Evolutionary conservation across 306 rosid genomes (phyloP).

Genomic region (Gastrolobium villosum): DNA sequence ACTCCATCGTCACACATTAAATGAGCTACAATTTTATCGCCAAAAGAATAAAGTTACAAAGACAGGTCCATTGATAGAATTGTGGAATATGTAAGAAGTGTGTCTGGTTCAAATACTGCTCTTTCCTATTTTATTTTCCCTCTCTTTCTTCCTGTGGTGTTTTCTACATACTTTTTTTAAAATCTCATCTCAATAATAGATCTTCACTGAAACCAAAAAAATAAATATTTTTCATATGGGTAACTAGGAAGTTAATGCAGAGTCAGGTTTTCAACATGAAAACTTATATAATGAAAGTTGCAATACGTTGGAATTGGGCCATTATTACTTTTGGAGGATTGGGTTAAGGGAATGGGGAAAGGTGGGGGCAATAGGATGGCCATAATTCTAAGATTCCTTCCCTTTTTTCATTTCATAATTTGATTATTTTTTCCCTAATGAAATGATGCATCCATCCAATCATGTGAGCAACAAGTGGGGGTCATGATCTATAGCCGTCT

Average conservation of each 20-base stretch:
- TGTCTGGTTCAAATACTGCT: no score
- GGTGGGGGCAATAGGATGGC: not conserved
- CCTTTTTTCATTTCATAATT: slow-evolving; percentile 8
- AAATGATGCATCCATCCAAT: slow-evolving; percentile 41
- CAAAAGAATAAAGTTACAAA: not conserved
- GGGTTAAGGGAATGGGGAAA: not conserved
- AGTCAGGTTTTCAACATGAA: not conserved
- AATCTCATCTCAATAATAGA: no score
- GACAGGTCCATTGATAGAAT: no score
- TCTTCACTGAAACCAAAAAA: no score
- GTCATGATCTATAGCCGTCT: slow-evolving; percentile 27
- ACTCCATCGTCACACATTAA: not conserved
- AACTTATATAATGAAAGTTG: not conserved
- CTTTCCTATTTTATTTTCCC: not conserved
- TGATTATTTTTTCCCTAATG: not conserved
- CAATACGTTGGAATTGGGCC: not conserved
- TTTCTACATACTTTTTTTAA: no score
- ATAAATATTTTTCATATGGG: not conserved
- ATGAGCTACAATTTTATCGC: not conserved
- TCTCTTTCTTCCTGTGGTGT: not conserved
- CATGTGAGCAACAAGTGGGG: slow-evolving; percentile 41
- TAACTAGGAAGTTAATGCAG: not conserved
- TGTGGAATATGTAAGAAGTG: no score
- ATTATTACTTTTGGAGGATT: not conserved
- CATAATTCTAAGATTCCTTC: slow-evolving; percentile 13